Percentiles rank a stretch among this genome's conserved stretches.
These are phyloP conservation scores for Melampsora americana DNA, from an alignment of 1,284 basidiomycete species.

Conservation along the genomic window DNA sequence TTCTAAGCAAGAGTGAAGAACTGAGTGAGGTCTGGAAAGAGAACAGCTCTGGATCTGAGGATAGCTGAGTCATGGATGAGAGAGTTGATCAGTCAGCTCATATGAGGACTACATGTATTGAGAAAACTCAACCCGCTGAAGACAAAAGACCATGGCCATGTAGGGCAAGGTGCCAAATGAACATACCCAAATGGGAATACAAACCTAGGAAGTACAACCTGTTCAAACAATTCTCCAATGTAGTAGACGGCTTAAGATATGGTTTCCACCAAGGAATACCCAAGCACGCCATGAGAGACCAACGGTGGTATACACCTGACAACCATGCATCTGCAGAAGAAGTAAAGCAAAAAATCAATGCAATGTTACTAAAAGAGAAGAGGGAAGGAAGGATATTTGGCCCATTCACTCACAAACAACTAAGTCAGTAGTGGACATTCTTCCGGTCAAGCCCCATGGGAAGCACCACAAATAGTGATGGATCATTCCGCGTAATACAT, in stretches of 20 bases:
- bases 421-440: neutral
- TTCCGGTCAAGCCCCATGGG: conserved; percentile 3
- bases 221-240: neutral
- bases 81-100: no score
- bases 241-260: neutral
- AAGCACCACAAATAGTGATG: neutral
- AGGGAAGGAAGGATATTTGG: neutral
- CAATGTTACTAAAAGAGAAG: neutral
- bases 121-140: no score
- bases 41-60: no score
- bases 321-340: neutral
- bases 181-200: no score
- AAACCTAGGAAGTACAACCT: neutral
- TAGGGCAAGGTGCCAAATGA: no score
- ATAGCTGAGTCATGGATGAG: no score
- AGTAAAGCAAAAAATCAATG: neutral
- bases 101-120: no score
- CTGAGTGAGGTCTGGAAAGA: no score
- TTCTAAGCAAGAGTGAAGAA: no score
- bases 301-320: neutral
- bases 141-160: no score
- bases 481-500: neutral
- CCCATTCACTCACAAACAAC: neutral
- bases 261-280: conserved; percentile 13
- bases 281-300: neutral